Conservation (phyloP, 177 flowering plant genomes). For the Vitis hybrid region DNA sequence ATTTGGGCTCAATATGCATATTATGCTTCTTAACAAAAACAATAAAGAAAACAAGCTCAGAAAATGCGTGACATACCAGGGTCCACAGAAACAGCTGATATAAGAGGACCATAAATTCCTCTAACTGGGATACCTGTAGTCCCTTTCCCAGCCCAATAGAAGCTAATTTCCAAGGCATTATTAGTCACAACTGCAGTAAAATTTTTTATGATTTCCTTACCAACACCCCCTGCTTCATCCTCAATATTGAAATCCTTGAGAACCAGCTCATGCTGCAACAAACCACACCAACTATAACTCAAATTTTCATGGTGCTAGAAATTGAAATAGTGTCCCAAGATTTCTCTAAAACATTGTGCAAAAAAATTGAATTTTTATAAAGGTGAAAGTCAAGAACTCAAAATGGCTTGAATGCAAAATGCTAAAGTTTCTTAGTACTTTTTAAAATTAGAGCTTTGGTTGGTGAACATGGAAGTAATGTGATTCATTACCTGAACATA, state of each 20-base stretch:
- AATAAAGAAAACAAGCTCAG: neutral
- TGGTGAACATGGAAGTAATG: no score
- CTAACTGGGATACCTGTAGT: slow-evolving; percentile 21
- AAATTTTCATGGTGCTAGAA: neutral
- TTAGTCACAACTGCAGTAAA: slow-evolving; percentile 13
- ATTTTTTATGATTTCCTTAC: slow-evolving; percentile 5
- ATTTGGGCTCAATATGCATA: no score
- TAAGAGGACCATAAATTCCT: slow-evolving; percentile 35
- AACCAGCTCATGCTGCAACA: slow-evolving; percentile 16
- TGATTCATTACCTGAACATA: slow-evolving; percentile 25
- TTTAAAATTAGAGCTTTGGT: no score
- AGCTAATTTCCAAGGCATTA: slow-evolving; percentile 20
- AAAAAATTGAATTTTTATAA: neutral
- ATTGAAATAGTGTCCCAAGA: neutral
- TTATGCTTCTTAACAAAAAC: no score
- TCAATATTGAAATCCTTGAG: slow-evolving; percentile 32
- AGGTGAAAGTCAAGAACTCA: neutral
- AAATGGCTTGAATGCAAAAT: no score
- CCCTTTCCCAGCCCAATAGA: slow-evolving; percentile 38
- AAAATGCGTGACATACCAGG: slow-evolving; percentile 22
- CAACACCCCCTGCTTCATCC: slow-evolving; percentile 23
- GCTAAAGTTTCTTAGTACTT: no score
- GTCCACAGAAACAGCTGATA: slow-evolving; percentile 33
- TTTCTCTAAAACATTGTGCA: slow-evolving; percentile 1
- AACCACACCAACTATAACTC: neutral